Base-by-base conservation (phyloP, 2,329 filamentous ascomycete genomes). In the Pseudocercospora eumusae region DNA sequence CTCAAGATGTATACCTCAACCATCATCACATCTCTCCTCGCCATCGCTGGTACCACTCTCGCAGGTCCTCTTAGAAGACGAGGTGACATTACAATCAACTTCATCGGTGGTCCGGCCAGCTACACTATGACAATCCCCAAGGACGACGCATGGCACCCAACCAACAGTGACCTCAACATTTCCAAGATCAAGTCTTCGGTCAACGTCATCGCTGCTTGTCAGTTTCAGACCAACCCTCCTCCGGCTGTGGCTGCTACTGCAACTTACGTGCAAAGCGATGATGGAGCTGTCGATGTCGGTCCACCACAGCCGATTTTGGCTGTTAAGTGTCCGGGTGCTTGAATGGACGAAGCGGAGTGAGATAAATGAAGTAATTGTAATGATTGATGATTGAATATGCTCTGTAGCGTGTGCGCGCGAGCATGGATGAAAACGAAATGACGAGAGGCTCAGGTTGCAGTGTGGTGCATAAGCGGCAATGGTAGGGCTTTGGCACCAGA, bases 301-400 rank as follows among this genome's bases (percentile, higher is more conserved):
- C 59, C 59, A 18, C 59, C 59, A 13, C 59, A 61, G 59, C 59
- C 59, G 15, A 61, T 61, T 27, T n/a, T 61, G 18, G 59, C 59
- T 21, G 59, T 61, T 5, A 57, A 15, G 27, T 61, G 59, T 42
- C 45, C 52, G 8, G 52, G 52, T 11, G 56, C 49, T 27, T 45
- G n/a, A 25, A 25, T 27, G 54, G 28, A 4, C 2, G 13, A 1
- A n/a, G 15, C 1, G 8, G 15, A 8, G 5, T 18, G 8, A 40
- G 13, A 15, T 40, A 2, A 2, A 40, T 18, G 5, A 18, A 3
- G 6, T 18, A 40, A 40, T 40, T 40, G 36, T 40, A 40, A 40
- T 40, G 36, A 40, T n/a, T 40, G 6, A 40, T n/a, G n/a, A n/a
- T n/a, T n/a, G n/a, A n/a, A n/a, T n/a, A n/a, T n/a, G n/a, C n/a